Conservation (phyloP, 2,329 filamentous ascomycete genomes). For the Orbilia oligospora region DNA sequence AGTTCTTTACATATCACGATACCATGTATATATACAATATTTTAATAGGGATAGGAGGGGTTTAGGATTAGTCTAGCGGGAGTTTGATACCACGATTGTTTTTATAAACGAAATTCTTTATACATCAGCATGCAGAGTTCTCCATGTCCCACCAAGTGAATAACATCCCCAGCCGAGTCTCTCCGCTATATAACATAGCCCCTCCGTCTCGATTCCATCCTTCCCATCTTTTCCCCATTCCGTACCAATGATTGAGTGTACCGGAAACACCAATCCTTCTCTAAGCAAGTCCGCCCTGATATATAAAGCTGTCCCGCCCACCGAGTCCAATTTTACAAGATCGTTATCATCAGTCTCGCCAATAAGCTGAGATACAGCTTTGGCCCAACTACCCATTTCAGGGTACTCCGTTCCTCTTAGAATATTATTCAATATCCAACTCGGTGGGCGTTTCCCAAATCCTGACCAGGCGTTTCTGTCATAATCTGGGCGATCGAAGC, state of each 20-base stretch:
- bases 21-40: constrained; percentile 16
- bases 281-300: constrained; percentile 65
- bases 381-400: constrained; percentile 45
- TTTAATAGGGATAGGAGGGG: neutral
- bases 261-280: constrained; percentile 66
- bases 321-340: constrained; percentile 66
- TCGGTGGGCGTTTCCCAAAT: constrained; percentile 55
- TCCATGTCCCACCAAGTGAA: constrained; percentile 65
- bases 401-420: constrained; percentile 62
- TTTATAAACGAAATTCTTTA: constrained; percentile 9
- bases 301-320: constrained; percentile 67
- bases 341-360: constrained; percentile 64
- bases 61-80: constrained; percentile 2
- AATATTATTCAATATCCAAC: constrained; percentile 62
- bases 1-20: neutral
- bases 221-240: constrained; percentile 66
- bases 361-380: constrained; percentile 55
- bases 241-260: constrained; percentile 66
- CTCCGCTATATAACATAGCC: constrained; percentile 66
- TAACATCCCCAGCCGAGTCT: constrained; percentile 65
- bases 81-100: constrained; percentile 20
- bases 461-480: constrained; percentile 67
- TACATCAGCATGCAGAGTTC: constrained; percentile 64
- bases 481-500: constrained; percentile 66
- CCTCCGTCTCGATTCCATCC: constrained; percentile 67